These are phyloP conservation scores for Phyllosticta paracitricarpa DNA, from an alignment of 2,329 filamentous ascomycete species.

Conservation along the genomic window DNA sequence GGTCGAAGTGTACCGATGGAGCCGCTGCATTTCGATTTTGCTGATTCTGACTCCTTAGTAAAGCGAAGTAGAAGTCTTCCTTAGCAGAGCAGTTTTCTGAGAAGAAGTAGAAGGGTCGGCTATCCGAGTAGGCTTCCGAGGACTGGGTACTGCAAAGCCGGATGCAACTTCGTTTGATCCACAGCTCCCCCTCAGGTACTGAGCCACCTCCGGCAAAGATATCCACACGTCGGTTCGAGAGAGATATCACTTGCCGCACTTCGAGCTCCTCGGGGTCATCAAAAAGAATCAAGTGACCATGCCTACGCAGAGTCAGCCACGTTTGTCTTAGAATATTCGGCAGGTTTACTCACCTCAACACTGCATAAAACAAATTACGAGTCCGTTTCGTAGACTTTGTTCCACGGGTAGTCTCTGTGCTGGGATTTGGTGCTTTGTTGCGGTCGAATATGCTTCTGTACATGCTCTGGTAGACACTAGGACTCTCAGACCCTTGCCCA, in stretches of 20 bases:
- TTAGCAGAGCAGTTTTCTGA: slow-evolving; percentile 93
- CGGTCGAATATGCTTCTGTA: no score
- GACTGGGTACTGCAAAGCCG: slow-evolving; percentile 61
- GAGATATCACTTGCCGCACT: slow-evolving; percentile 88
- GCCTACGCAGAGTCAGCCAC: slow-evolving; percentile 40
- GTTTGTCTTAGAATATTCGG: background rate
- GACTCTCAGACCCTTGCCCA: slow-evolving; percentile 50
- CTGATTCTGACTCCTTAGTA: slow-evolving; percentile 75
- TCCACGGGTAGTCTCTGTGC: no score
- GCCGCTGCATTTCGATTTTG: slow-evolving; percentile 52
- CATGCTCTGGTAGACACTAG: slow-evolving; percentile 96
- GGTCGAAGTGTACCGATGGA: slow-evolving; percentile 62
- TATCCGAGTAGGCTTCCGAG: slow-evolving; percentile 37
- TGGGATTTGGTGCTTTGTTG: no score
- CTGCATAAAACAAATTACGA: no score
- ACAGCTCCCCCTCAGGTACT: slow-evolving; percentile 86
- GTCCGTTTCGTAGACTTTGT: no score
- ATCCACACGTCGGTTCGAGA: slow-evolving; percentile 76
- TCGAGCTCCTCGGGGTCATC: slow-evolving; percentile 93
- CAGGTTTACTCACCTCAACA: slow-evolving; percentile 55
- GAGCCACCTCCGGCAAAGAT: slow-evolving; percentile 70
- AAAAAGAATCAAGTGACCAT: slow-evolving; percentile 94
- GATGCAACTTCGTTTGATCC: slow-evolving; percentile 88
- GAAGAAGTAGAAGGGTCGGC: slow-evolving; percentile 87
- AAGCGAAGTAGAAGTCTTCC: slow-evolving; percentile 94